Conservation (phyloP, 1,139 yeast genomes). For the Candida frijolesensis region DNA sequence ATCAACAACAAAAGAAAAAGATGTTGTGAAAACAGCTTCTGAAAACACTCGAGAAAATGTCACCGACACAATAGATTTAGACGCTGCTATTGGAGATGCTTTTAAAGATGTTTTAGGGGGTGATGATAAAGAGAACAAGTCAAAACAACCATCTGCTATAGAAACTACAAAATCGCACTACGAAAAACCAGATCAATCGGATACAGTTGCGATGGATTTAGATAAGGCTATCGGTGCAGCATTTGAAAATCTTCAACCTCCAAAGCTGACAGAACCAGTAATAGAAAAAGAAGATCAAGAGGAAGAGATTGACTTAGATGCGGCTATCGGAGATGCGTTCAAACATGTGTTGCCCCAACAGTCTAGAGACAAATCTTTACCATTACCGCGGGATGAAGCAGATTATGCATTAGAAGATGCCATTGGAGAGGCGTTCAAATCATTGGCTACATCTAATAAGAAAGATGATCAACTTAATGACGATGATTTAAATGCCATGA, state of each 20-base stretch:
- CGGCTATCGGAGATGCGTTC: constrained; percentile 31
- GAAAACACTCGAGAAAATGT: constrained; percentile 7
- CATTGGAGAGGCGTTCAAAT: constrained; percentile 31
- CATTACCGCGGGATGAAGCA: constrained; percentile 13
- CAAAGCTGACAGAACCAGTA: neutral
- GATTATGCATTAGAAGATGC: constrained; percentile 29
- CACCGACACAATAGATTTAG: constrained; percentile 7
- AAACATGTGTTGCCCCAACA: constrained; percentile 15
- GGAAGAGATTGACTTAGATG: constrained; percentile 12
- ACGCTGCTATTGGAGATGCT: constrained; percentile 29
- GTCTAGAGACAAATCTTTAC: constrained; percentile 5
- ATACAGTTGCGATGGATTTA: constrained; percentile 16
- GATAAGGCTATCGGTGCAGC: constrained; percentile 14
- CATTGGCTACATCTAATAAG: constrained; percentile 8
- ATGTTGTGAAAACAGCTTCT: constrained; percentile 5
- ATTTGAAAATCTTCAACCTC: constrained; percentile 15
- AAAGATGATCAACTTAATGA: constrained; percentile 10
- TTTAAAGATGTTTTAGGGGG: constrained; percentile 16
- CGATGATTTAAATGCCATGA: constrained; percentile 18
- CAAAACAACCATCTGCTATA: neutral
- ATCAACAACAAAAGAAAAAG: neutral
- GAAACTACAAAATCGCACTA: neutral
- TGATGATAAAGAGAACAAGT: neutral
- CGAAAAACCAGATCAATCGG: neutral
- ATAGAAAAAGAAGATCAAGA: constrained; percentile 7